Evolutionary conservation across 345 rosid species (phyloP).

Genomic region (Xanthoceras sorbifolium): DNA sequence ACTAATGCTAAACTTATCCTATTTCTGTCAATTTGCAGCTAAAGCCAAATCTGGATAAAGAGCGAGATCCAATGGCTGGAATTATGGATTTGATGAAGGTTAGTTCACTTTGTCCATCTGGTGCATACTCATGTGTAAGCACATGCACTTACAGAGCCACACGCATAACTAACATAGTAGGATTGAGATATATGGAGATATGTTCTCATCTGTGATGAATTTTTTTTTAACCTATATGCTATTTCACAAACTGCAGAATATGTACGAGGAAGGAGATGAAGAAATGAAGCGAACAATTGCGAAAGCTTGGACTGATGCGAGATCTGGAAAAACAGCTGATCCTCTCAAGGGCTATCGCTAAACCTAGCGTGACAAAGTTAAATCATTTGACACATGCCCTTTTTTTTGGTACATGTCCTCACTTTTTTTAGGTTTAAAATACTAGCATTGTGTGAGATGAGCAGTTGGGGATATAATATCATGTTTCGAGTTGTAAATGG

Average conservation of each 20-base stretch:
- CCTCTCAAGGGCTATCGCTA: constrained; percentile 55
- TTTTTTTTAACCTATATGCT: neutral
- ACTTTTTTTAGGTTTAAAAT: neutral
- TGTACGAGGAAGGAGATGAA: constrained; percentile 95
- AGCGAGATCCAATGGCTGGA: constrained; percentile 95
- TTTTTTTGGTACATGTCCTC: neutral
- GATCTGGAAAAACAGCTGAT: constrained; percentile 84
- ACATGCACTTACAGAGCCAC: neutral
- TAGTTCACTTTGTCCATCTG: neutral
- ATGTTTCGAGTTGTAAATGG: neutral
- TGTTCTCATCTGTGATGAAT: no score
- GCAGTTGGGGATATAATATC: neutral
- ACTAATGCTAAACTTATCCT: neutral
- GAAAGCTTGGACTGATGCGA: constrained; percentile 98
- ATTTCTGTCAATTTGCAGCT: constrained; percentile 40
- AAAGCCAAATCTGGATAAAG: constrained; percentile 76
- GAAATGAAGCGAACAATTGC: constrained; percentile 95
- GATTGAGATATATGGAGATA: neutral
- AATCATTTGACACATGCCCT: neutral
- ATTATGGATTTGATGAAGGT: constrained; percentile 98
- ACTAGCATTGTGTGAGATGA: neutral
- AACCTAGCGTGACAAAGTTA: neutral
- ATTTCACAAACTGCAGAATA: constrained; percentile 48
- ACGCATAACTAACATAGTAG: neutral
- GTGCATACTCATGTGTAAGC: neutral